These are phyloP conservation scores for Thalassia testudinum DNA, from an alignment of 116 monocot species.

Conservation along the genomic window DNA sequence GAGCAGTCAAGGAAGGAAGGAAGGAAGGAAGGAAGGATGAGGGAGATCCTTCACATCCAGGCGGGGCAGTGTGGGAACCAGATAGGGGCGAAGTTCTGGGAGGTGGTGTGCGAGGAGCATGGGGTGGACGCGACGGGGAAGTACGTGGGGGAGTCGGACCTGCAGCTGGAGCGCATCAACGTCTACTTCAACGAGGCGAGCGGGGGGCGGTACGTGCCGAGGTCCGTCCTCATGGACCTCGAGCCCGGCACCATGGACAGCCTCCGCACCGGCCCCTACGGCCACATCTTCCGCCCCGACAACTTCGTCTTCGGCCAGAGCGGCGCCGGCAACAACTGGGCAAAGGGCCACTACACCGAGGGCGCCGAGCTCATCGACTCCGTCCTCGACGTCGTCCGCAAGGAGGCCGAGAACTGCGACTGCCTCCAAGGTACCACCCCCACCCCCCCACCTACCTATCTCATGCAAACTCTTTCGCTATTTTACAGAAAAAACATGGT, in stretches of 20 bases:
- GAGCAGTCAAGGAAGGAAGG: too few species aligned
- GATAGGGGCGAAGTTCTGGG: conserved; percentile 38
- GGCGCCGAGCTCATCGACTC: conserved; percentile 50
- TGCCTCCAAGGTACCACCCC: conserved; percentile 38
- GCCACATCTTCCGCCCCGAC: conserved; percentile 44
- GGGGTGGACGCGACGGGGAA: conserved; percentile 12
- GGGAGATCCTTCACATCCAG: conserved; percentile 38
- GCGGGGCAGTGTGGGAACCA: conserved; percentile 89
- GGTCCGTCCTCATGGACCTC: conserved; percentile 38
- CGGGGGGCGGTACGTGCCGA: conserved; percentile 13
- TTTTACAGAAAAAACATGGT: too few species aligned
- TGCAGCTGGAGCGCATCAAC: conserved; percentile 12
- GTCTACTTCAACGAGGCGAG: conserved; percentile 21
- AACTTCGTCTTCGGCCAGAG: conserved; percentile 55
- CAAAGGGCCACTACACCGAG: conserved; percentile 62
- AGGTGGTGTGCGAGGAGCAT: conserved; percentile 20
- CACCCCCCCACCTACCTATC: too few species aligned
- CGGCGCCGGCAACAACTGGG: conserved; percentile 63
- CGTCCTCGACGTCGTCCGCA: conserved; percentile 66
- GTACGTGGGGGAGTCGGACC: conserved; percentile 2
- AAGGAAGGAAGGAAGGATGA: too few species aligned
- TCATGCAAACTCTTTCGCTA: too few species aligned
- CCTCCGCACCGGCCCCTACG: conserved; percentile 31
- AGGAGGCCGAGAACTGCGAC: conserved; percentile 84
- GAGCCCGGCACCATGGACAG: conserved; percentile 56